A percentile compares a stretch with the other conserved stretches of the same genome.
Conservation (phyloP, 1,284 basidiomycete genomes). For the Trichosporon ovoides region DNA sequence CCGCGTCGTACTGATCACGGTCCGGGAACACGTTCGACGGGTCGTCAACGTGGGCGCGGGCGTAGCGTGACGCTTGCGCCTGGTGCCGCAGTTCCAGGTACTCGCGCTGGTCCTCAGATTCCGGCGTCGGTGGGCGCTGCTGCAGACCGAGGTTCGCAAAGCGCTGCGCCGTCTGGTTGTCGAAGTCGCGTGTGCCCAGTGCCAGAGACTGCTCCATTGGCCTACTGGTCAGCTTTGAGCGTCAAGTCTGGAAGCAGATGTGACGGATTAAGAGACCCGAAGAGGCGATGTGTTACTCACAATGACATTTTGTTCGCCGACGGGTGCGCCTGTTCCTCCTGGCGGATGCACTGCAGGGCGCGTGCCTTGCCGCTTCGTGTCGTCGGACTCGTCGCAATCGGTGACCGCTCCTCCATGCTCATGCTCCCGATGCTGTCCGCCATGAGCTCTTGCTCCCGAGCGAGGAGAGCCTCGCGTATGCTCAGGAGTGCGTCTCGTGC, state of each 20-base stretch:
- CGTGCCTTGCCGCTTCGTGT: constrained; percentile 30
- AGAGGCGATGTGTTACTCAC: constrained; percentile 25
- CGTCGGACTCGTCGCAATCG: constrained; percentile 3
- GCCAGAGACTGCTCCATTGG: constrained; percentile 33
- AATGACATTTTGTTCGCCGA: constrained; percentile 25
- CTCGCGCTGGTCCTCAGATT: not conserved
- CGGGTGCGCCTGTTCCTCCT: constrained; percentile 23
- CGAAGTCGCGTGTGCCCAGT: constrained; percentile 36
- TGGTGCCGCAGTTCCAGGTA: constrained; percentile 10
- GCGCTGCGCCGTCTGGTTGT: constrained; percentile 29
- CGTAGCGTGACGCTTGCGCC: not conserved
- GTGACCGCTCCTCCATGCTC: not conserved
- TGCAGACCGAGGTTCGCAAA: constrained; percentile 16
- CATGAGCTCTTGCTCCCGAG: constrained; percentile 38
- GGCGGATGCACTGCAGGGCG: constrained; percentile 32
- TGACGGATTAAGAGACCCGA: not conserved
- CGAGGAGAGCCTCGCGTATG: constrained; percentile 29
- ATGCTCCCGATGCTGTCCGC: constrained; percentile 14
- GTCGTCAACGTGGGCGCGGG: constrained; percentile 8
- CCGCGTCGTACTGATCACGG: constrained; percentile 17
- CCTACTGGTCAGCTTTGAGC: constrained; percentile 18
- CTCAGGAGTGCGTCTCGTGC: constrained; percentile 32
- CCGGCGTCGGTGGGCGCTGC: not conserved
- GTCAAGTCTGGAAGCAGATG: not conserved
- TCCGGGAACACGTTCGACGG: constrained; percentile 22